Conservation (phyloP, 1,139 yeast species). For the Blastobotrys proliferans region DNA sequence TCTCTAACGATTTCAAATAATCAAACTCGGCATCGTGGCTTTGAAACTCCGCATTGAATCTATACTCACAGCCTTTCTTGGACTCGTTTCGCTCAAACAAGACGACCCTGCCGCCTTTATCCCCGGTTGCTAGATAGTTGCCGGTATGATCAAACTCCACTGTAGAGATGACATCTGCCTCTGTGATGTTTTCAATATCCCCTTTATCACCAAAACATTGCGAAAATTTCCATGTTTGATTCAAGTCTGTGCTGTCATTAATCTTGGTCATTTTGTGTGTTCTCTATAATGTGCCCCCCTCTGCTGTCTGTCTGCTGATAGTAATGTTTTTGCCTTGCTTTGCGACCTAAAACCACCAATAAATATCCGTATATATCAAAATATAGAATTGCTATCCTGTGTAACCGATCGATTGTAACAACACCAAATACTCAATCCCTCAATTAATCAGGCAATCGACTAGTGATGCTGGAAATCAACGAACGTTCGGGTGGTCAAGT, state of each 20-base stretch:
- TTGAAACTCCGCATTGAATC: constrained; percentile 95
- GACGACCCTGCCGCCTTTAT: constrained; percentile 97
- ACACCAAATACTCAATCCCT: neutral
- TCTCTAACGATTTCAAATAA: constrained; percentile 89
- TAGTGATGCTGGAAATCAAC: too few species aligned
- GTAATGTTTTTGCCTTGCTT: neutral
- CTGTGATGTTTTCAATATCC: constrained; percentile 92
- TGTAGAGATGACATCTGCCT: constrained; percentile 95
- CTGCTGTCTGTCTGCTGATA: neutral
- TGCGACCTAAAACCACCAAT: too few species aligned
- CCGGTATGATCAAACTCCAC: constrained; percentile 97
- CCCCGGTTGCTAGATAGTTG: constrained; percentile 95
- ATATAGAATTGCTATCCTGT: too few species aligned
- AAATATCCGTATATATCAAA: too few species aligned
- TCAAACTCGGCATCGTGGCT: constrained; percentile 99
- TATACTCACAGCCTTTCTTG: constrained; percentile 86
- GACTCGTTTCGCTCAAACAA: constrained; percentile 83
- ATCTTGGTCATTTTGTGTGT: constrained; percentile 1
- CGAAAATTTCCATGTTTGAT: constrained; percentile 39
- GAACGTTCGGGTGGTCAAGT: too few species aligned
- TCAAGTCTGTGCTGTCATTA: constrained; percentile 29
- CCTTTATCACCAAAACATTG: constrained; percentile 97
- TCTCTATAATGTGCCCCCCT: neutral
- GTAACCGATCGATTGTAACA: neutral
- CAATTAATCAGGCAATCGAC: too few species aligned